Evolutionary conservation across 2,329 filamentous ascomycete genomes (phyloP).

Genomic region (Aspergillus japonicus): DNA sequence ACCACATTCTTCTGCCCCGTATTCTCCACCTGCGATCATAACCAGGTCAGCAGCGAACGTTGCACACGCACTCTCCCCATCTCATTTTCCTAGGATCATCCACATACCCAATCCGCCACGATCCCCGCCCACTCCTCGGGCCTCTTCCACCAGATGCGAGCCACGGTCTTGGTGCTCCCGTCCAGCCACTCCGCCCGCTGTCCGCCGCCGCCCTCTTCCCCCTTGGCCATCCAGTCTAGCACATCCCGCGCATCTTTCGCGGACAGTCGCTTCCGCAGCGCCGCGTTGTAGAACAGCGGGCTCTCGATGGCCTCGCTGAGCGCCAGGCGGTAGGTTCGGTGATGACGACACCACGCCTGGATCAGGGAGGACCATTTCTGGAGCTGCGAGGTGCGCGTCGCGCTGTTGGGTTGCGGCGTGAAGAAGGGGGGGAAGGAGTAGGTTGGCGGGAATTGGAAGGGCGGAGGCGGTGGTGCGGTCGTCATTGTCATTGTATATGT

Average conservation of each 20-base stretch:
- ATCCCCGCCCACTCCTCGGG: conserved; percentile 86
- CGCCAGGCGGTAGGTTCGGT: conserved; percentile 73
- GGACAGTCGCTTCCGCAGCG: conserved; percentile 47
- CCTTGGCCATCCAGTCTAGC: conserved; percentile 56
- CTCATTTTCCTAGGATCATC: neutral
- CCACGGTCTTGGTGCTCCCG: conserved; percentile 52
- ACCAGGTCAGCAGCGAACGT: neutral
- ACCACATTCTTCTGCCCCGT: conserved; percentile 88
- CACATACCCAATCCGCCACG: conserved; percentile 67
- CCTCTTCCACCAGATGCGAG: conserved; percentile 80
- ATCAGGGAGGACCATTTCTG: conserved; percentile 84
- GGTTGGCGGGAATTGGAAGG: conserved; percentile 43
- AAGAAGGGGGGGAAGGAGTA: conserved; percentile 56
- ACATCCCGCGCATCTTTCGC: conserved; percentile 54
- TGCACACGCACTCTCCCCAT: too few species aligned
- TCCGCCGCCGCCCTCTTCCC: conserved; percentile 51
- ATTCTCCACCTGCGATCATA: conserved; percentile 58
- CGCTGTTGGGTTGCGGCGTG: conserved; percentile 48
- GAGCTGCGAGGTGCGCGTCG: conserved; percentile 54
- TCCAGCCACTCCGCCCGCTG: conserved; percentile 60
- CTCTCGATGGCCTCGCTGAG: conserved; percentile 61
- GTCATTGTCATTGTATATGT: neutral
- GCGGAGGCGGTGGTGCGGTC: conserved; percentile 20
- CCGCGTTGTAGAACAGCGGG: conserved; percentile 55
- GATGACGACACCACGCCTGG: conserved; percentile 76